Percentiles rank a stretch among this genome's conserved stretches.
Evolutionary conservation across 2,329 filamentous ascomycete genomes (phyloP).

Genomic region (Beauveria varroae): DNA sequence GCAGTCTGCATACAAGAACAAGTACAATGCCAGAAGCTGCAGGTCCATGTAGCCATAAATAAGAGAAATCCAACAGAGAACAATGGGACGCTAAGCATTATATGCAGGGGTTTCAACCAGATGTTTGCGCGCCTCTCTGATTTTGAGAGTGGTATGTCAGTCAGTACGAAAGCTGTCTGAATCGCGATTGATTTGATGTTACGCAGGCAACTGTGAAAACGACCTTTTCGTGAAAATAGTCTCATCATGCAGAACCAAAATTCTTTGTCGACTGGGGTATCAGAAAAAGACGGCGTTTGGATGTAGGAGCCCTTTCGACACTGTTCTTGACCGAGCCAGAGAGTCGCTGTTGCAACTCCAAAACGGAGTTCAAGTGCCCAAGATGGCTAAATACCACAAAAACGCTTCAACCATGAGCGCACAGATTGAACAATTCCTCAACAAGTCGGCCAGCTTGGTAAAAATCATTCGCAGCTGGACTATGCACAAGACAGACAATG

Average conservation of each 20-base stretch:
- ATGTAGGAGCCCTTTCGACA: not conserved
- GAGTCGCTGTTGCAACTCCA: not conserved
- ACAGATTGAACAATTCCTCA: not conserved
- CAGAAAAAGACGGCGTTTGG: not conserved
- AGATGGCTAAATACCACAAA: not conserved
- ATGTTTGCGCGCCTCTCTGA: not conserved
- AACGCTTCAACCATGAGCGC: not conserved
- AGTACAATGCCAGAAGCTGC: not conserved
- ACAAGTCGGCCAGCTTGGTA: not conserved
- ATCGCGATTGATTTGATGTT: not conserved
- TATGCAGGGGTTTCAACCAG: not conserved
- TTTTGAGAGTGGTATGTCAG: not conserved
- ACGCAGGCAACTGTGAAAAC: not conserved
- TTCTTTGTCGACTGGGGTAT: not conserved
- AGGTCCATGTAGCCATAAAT: not conserved
- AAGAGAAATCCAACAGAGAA: not conserved
- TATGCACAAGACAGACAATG: not conserved
- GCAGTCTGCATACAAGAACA: constrained; percentile 2
- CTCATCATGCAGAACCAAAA: not conserved
- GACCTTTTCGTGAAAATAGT: not conserved
- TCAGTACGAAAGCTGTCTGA: too few species aligned
- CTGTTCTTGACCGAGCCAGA: not conserved
- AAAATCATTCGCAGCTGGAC: not conserved
- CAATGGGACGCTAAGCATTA: not conserved
- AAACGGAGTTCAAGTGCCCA: not conserved